Percentiles rank a stretch among this genome's conserved stretches.
These are phyloP conservation scores for Penicillium janthinellum DNA, from an alignment of 2,329 filamentous ascomycete genomes.

Conservation along the genomic window DNA sequence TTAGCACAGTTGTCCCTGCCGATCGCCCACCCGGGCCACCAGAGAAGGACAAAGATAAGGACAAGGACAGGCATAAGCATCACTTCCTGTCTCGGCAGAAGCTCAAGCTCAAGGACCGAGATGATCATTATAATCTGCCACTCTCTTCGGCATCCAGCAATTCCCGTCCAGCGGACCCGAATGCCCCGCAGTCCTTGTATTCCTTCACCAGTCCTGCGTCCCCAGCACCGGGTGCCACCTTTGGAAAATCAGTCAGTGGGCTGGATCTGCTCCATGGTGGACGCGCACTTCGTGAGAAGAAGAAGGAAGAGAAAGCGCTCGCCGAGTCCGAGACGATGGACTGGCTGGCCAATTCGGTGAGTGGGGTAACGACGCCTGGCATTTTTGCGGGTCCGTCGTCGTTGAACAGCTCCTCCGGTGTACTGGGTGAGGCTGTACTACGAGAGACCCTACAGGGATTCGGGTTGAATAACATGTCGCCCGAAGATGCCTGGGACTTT, in stretches of 20 bases:
- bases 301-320: conserved; percentile 66
- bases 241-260: conserved; percentile 80
- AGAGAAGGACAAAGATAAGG: conserved; percentile 45
- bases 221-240: conserved; percentile 61
- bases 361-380: conserved; percentile 28
- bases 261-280: conserved; percentile 78
- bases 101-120: conserved; percentile 63
- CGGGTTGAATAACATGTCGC: conserved; percentile 69
- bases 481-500: conserved; percentile 68
- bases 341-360: conserved; percentile 32
- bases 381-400: conserved; percentile 42
- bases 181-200: conserved; percentile 64
- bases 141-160: conserved; percentile 67
- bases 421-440: conserved; percentile 40
- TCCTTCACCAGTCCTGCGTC: conserved; percentile 65
- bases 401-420: conserved; percentile 35
- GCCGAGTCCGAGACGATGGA: conserved; percentile 43
- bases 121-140: conserved; percentile 59
- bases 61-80: conserved; percentile 57
- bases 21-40: conserved; percentile 41
- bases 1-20: conserved; percentile 59
- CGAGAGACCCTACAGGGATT: conserved; percentile 52
- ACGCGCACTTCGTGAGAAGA: conserved; percentile 76
- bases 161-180: conserved; percentile 64
- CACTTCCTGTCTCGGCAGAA: conserved; percentile 68